These are phyloP conservation scores for Uronychia setigera DNA, from an alignment of 73 alveolate genomes.

Conservation along the genomic window DNA sequence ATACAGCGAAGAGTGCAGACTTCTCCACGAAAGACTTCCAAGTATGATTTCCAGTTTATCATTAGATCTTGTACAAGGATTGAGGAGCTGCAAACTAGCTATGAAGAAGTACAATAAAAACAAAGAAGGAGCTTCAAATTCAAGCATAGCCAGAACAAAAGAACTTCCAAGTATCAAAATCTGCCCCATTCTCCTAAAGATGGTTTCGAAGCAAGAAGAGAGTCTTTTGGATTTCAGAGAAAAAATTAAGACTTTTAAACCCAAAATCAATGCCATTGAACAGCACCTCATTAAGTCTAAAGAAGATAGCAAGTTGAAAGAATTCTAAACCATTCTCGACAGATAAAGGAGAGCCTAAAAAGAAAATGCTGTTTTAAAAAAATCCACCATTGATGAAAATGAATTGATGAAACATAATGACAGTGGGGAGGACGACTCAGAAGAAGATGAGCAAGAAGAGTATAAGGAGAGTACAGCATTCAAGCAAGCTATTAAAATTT, in stretches of 20 bases:
- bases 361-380: slow-evolving; percentile 66
- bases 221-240: slow-evolving; percentile 73
- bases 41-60: no score
- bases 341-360: slow-evolving; percentile 11
- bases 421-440: slow-evolving; percentile 61
- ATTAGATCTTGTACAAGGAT: no score
- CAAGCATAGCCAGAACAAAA: slow-evolving; percentile 68
- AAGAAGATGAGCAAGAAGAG: slow-evolving; percentile 63
- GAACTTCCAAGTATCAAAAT: slow-evolving; percentile 61
- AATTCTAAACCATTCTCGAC: slow-evolving; percentile 42
- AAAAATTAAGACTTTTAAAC: slow-evolving; percentile 77
- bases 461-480: slow-evolving; percentile 37
- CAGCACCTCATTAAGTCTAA: slow-evolving; percentile 32
- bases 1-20: no score
- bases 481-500: background rate
- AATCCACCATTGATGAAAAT: slow-evolving; percentile 67
- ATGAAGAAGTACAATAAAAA: slow-evolving; percentile 76
- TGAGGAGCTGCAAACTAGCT: no score
- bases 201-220: slow-evolving; percentile 68
- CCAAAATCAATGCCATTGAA: slow-evolving; percentile 65
- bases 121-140: slow-evolving; percentile 78
- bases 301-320: slow-evolving; percentile 34
- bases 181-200: slow-evolving; percentile 71
- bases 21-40: no score
- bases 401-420: slow-evolving; percentile 25